Base-by-base conservation (phyloP, 2,329 filamentous ascomycete genomes). In the Sporothrix schenckii region DNA sequence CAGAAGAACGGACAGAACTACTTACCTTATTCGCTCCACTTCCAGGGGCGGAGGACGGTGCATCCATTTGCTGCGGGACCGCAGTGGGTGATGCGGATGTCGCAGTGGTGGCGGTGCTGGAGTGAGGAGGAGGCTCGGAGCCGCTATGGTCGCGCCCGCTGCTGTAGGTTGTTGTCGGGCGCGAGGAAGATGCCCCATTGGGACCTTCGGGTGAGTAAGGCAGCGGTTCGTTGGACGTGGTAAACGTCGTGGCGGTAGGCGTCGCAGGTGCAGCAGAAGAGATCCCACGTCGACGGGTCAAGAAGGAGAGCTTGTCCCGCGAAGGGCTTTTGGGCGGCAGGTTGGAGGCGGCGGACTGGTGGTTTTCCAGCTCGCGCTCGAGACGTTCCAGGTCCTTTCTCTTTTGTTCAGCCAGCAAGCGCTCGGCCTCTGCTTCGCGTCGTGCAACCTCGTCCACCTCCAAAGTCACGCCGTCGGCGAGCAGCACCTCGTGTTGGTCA, bases 1-100 rank as follows among this genome's bases (percentile, higher is more conserved):
- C 41, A 30, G 7, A 27, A n/a, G 24, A 65, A 30, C 14, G 39
- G 19, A 5, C 2, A n/a, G 44, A 3, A 13, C 2, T 19, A 50
- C 60, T 27, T 60, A 70, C 47, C 19, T 49, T 54, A 19, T 49
- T 85, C 77, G 94, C 91, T 60, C 89, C 90, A 72, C 91, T 87
- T 80, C 96, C 96, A 71, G 91, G 90, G 16, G 92, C 92, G 69
- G 92, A 93, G 11, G 90, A 83, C 1, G 93, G 93, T 27, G 92
- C 92, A 81, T 96, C 92, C 56, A 85, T 89, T 67, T 83, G 39
- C 67, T 83, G 49, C 39, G 69, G 34, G n/a, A 27, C 16, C 10
- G 61, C 19, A n/a, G 54, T 6, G 14, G 69, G 16, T 6, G 44
- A 56, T 14, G 65, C 14, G 10, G 69, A 47, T 13, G 41, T 34